These are phyloP conservation scores for Epicoccum sorghinum DNA, from an alignment of 2,329 filamentous ascomycete species.

Conservation along the genomic window DNA sequence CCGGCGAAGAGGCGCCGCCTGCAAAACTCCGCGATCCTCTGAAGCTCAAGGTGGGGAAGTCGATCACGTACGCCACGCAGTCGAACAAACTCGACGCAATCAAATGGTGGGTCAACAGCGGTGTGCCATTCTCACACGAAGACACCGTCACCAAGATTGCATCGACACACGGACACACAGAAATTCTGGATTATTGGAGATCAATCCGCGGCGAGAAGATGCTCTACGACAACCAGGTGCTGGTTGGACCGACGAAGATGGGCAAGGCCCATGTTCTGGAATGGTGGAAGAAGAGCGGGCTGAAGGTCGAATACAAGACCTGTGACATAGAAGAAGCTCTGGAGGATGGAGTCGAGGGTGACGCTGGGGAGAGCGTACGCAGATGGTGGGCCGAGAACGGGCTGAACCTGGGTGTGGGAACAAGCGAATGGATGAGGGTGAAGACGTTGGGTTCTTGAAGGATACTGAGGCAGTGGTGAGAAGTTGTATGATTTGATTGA, in stretches of 20 bases:
- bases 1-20: slow-evolving; percentile 22
- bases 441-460: slow-evolving; percentile 62
- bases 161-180: slow-evolving; percentile 81
- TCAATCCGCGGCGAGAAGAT: slow-evolving; percentile 75
- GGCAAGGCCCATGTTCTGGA: slow-evolving; percentile 84
- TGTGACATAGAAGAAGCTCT: slow-evolving; percentile 95
- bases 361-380: slow-evolving; percentile 73
- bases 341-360: slow-evolving; percentile 77
- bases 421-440: slow-evolving; percentile 88
- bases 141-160: slow-evolving; percentile 85
- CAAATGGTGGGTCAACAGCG: slow-evolving; percentile 85
- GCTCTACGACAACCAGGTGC: slow-evolving; percentile 80
- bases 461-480: background rate
- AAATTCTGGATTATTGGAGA: slow-evolving; percentile 83
- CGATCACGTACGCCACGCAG: slow-evolving; percentile 82
- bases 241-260: slow-evolving; percentile 86
- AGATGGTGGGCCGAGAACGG: slow-evolving; percentile 90
- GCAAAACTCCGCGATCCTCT: slow-evolving; percentile 42
- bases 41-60: slow-evolving; percentile 79
- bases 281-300: slow-evolving; percentile 84
- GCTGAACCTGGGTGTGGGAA: slow-evolving; percentile 78
- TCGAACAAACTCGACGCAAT: slow-evolving; percentile 78
- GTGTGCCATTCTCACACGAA: slow-evolving; percentile 78
- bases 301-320: slow-evolving; percentile 88
- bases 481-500: no score